Percentiles rank a stretch among this genome's conserved stretches.
Evolutionary conservation across 805 yeast genomes (phyloP).

Genomic region (Starmerella stigmatis): DNA sequence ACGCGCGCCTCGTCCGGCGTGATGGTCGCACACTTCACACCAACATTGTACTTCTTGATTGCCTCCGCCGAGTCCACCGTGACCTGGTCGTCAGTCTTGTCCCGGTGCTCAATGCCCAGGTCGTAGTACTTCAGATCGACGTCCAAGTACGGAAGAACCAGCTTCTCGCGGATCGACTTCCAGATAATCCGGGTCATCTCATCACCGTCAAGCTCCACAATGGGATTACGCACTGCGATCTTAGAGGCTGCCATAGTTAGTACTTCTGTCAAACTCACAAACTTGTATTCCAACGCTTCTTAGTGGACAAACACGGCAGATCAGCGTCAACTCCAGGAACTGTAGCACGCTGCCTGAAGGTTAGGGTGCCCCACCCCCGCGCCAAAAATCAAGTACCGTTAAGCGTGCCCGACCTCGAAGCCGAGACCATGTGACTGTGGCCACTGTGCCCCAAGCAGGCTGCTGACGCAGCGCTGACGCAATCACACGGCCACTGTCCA

Average conservation of each 20-base stretch:
- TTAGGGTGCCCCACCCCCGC: no score
- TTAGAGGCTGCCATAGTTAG: conserved; percentile 25
- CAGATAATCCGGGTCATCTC: conserved; percentile 96
- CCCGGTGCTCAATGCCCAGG: conserved; percentile 76
- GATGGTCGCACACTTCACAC: conserved; percentile 94
- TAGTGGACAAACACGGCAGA: background rate
- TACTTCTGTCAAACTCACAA: background rate
- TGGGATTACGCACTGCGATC: conserved; percentile 73
- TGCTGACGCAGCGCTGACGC: no score
- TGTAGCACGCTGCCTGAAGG: no score
- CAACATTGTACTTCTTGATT: conserved; percentile 78
- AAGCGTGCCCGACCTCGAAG: conserved; percentile 1
- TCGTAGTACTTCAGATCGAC: conserved; percentile 87
- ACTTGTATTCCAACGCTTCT: background rate
- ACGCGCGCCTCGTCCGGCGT: conserved; percentile 94
- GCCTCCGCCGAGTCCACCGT: conserved; percentile 87
- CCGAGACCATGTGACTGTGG: conserved; percentile 1
- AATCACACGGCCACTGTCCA: no score
- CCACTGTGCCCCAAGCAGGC: background rate
- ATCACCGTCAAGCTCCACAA: conserved; percentile 96
- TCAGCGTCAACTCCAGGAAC: no score
- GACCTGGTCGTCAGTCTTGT: conserved; percentile 76
- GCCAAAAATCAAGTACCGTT: no score
- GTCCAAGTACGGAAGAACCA: conserved; percentile 75
- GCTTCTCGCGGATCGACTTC: conserved; percentile 76